Evolutionary conservation across 176 grass and related monocot species (phyloP).

Genomic region (Phragmites australis): DNA sequence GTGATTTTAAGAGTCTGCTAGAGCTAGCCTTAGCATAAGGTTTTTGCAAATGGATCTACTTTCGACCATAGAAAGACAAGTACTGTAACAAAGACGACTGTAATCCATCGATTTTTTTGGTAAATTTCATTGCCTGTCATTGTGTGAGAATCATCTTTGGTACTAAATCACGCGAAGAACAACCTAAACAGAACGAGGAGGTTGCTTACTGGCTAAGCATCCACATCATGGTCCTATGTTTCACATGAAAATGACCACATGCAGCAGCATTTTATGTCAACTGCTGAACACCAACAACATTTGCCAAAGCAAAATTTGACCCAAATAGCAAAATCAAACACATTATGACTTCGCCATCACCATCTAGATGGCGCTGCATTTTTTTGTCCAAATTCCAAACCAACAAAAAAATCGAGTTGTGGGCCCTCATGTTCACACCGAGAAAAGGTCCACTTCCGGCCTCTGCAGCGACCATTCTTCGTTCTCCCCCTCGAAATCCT

Average conservation of each 20-base stretch:
- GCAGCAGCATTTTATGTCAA: neutral
- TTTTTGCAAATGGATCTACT: too few relatives aligned
- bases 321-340: neutral
- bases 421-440: neutral
- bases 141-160: rapidly evolving
- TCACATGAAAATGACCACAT: neutral
- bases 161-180: neutral
- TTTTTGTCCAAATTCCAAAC: neutral
- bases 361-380: neutral
- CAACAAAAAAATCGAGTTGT: neutral
- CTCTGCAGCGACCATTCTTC: slow-evolving; percentile 24
- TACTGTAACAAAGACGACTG: neutral
- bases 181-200: neutral
- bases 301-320: neutral
- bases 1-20: too few relatives aligned
- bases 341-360: neutral
- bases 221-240: neutral
- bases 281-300: neutral
- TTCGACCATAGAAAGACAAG: too few relatives aligned
- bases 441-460: slow-evolving; percentile 28
- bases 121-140: neutral
- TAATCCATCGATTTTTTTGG: neutral
- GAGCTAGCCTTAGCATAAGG: too few relatives aligned
- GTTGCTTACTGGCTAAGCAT: slow-evolving; percentile 17
- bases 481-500: slow-evolving; percentile 16